Percentiles rank a stretch among this genome's conserved stretches.
Evolutionary conservation across 1,284 basidiomycete genomes (phyloP).

Genomic region (Stygiomarasmius scandens): DNA sequence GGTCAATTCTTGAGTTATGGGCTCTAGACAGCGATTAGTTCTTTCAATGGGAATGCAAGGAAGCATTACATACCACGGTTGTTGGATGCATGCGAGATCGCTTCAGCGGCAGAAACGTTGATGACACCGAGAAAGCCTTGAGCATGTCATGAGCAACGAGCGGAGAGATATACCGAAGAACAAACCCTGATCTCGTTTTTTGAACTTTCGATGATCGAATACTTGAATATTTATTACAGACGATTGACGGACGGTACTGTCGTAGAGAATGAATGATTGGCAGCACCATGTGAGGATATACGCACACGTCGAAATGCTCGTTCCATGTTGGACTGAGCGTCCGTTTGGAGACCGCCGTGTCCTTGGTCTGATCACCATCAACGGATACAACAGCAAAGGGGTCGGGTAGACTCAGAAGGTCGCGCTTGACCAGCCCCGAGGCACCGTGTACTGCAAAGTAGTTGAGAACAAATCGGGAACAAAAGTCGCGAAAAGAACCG

Average conservation of each 20-base stretch:
- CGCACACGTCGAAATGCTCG: constrained; percentile 90
- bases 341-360: constrained; percentile 84
- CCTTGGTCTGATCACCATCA: constrained; percentile 93
- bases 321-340: constrained; percentile 93
- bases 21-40: constrained; percentile 48
- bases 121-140: constrained; percentile 79
- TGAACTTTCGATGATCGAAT: constrained; percentile 98
- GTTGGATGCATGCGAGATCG: constrained; percentile 79
- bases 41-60: not conserved
- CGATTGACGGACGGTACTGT: constrained; percentile 83
- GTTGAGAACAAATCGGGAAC: constrained; percentile 7
- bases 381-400: constrained; percentile 97
- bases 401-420: constrained; percentile 91
- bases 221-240: constrained; percentile 96
- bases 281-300: constrained; percentile 17
- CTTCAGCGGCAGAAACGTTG: constrained; percentile 84
- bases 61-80: constrained; percentile 62
- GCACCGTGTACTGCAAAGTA: constrained; percentile 77
- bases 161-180: not conserved
- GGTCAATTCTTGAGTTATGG: constrained; percentile 81
- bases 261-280: constrained; percentile 12
- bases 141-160: not conserved
- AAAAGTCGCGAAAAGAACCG: constrained; percentile 22
- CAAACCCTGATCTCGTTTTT: constrained; percentile 93
- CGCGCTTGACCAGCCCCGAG: constrained; percentile 86